Conservation (phyloP, 2,329 filamentous ascomycete genomes). For the Paraphaeosphaeria sporulosa region DNA sequence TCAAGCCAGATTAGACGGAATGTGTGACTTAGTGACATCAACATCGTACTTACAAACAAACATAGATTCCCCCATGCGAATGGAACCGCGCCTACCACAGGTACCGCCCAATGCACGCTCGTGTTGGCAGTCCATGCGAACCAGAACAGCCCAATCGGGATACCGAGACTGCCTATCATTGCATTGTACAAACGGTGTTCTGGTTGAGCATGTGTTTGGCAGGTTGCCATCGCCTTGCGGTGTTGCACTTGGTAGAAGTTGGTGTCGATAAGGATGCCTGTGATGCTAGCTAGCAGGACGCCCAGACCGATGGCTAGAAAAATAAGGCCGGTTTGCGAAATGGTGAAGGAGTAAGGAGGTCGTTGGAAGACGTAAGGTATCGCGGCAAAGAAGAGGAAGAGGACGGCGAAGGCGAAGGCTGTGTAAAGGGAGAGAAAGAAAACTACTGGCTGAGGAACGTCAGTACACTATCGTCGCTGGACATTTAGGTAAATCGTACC, state of each 20-base stretch:
- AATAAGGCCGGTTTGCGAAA: slow-evolving; percentile 39
- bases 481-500: slow-evolving; percentile 20
- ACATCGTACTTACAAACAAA: slow-evolving; percentile 59
- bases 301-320: slow-evolving; percentile 47
- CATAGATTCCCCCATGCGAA: slow-evolving; percentile 69
- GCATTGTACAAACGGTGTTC: slow-evolving; percentile 67
- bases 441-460: slow-evolving; percentile 36
- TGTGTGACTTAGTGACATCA: too few relatives aligned
- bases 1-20: too few relatives aligned
- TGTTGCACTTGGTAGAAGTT: slow-evolving; percentile 47
- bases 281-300: slow-evolving; percentile 34
- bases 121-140: slow-evolving; percentile 64
- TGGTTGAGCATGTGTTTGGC: slow-evolving; percentile 51
- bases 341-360: slow-evolving; percentile 39
- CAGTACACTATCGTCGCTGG: background rate
- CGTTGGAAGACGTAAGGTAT: slow-evolving; percentile 44
- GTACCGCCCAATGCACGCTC: slow-evolving; percentile 59
- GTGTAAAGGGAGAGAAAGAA: slow-evolving; percentile 46
- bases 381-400: slow-evolving; percentile 48
- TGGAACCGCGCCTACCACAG: slow-evolving; percentile 60
- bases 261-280: slow-evolving; percentile 46
- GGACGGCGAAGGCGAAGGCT: slow-evolving; percentile 44
- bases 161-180: slow-evolving; percentile 64
- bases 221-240: slow-evolving; percentile 33
- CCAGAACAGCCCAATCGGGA: slow-evolving; percentile 66